phyloP scores from a whole-genome alignment of 116 monocot species.

The Dioscorea cayenensis region DNA sequence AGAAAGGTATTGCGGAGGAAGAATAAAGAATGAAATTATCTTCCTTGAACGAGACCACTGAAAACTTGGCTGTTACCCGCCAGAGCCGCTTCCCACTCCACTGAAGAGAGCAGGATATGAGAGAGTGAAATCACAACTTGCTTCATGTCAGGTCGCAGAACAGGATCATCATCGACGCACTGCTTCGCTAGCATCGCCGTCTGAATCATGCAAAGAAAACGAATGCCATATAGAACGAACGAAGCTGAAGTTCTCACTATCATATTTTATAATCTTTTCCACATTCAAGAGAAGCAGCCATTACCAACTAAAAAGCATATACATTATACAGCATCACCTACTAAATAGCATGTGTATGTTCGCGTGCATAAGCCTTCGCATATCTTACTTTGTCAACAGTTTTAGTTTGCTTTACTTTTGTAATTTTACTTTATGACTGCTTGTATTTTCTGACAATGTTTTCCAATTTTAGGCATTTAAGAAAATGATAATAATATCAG shows the following conservation, averaged over 20 bases:
- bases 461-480: background rate
- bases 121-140: constrained; percentile 86
- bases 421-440: too few relatives aligned
- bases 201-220: constrained; percentile 15
- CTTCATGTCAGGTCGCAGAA: constrained; percentile 88
- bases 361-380: too few relatives aligned
- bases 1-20: background rate
- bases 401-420: too few relatives aligned
- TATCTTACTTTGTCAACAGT: too few relatives aligned
- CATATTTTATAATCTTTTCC: too few relatives aligned
- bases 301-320: too few relatives aligned
- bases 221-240: background rate
- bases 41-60: constrained; percentile 92
- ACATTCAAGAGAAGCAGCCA: too few relatives aligned
- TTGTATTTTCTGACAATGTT: too few relatives aligned
- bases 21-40: constrained; percentile 28
- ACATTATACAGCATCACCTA: too few relatives aligned
- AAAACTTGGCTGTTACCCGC: constrained; percentile 98
- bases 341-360: too few relatives aligned
- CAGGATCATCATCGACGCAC: constrained; percentile 93
- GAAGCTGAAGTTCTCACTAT: background rate
- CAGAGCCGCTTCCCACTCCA: constrained; percentile 90
- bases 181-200: constrained; percentile 87
- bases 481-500: background rate
- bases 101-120: constrained; percentile 79